Percentiles rank a stretch among this genome's conserved stretches.
These are phyloP conservation scores for Elaphomyces granulatus DNA, from an alignment of 495 filamentous ascomycete genomes.

Conservation along the genomic window DNA sequence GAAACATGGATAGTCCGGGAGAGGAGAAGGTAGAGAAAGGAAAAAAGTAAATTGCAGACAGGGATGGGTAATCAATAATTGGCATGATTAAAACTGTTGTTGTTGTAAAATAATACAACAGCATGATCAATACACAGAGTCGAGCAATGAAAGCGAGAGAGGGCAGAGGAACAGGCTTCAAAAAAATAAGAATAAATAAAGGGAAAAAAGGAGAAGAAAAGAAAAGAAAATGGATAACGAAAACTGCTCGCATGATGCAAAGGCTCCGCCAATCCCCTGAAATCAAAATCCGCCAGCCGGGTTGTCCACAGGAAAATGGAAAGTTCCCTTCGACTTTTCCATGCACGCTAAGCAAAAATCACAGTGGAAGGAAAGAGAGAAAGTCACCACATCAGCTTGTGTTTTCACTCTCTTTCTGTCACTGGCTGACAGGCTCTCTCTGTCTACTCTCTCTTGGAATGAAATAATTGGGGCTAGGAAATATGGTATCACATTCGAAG, in stretches of 20 bases:
- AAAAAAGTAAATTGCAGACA: no score
- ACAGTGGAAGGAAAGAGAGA: not conserved
- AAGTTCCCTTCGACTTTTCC: not conserved
- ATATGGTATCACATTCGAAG: conserved; percentile 3
- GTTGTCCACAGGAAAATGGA: not conserved
- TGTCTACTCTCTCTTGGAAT: not conserved
- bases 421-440: no score
- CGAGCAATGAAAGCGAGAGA: no score
- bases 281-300: conserved; percentile 1
- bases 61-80: no score
- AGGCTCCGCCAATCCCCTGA: conserved; percentile 2
- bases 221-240: conserved; percentile 1
- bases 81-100: no score
- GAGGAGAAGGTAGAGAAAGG: no score
- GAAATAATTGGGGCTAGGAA: not conserved
- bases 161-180: no score
- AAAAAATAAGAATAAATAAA: conserved; percentile 1
- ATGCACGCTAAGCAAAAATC: not conserved
- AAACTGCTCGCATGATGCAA: conserved; percentile 2
- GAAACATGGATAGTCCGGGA: no score
- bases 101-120: no score
- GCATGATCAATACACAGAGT: no score
- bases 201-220: not conserved
- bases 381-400: not conserved
- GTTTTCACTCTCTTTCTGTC: not conserved